A percentile compares a stretch with the other conserved stretches of the same genome.
Evolutionary conservation across 2,329 filamentous ascomycete species (phyloP).

Genomic region (Sporothrix mexicana): DNA sequence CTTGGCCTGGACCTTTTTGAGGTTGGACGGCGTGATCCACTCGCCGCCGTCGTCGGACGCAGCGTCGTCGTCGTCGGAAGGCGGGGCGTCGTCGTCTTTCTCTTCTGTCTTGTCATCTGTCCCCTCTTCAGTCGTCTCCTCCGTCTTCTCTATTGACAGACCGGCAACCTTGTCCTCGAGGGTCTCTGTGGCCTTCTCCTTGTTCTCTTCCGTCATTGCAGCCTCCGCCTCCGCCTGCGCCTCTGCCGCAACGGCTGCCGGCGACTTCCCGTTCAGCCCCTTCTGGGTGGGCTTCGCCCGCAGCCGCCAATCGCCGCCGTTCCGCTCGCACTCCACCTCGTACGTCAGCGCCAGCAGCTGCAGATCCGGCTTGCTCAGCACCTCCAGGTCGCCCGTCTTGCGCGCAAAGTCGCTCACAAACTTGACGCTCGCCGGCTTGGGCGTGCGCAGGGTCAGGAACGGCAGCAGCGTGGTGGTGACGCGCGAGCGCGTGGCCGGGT

Average conservation of each 20-base stretch:
- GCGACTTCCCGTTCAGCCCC: slow-evolving; percentile 71
- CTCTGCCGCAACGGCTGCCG: slow-evolving; percentile 42
- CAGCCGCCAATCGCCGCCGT: slow-evolving; percentile 86
- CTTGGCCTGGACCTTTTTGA: slow-evolving; percentile 80
- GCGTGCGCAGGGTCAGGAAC: slow-evolving; percentile 79
- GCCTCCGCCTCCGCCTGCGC: slow-evolving; percentile 21
- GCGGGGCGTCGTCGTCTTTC: neutral
- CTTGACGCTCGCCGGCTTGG: slow-evolving; percentile 76
- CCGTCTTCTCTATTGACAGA: slow-evolving; percentile 16
- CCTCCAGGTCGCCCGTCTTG: slow-evolving; percentile 85
- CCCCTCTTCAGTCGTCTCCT: slow-evolving; percentile 1
- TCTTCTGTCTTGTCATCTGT: slow-evolving; percentile 40
- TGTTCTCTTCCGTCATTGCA: neutral
- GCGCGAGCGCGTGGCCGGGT: slow-evolving; percentile 77
- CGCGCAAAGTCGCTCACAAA: slow-evolving; percentile 84
- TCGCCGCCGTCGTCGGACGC: slow-evolving; percentile 55
- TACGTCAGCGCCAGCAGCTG: slow-evolving; percentile 89
- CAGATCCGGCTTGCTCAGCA: slow-evolving; percentile 87
- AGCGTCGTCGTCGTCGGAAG: slow-evolving; percentile 42
- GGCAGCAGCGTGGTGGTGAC: slow-evolving; percentile 85
- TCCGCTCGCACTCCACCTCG: slow-evolving; percentile 90
- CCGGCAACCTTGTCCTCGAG: slow-evolving; percentile 26
- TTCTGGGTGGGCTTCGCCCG: slow-evolving; percentile 81
- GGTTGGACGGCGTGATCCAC: slow-evolving; percentile 94
- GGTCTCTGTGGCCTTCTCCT: neutral